A percentile compares a stretch with the other conserved stretches of the same genome.
Conservation (phyloP, 1,139 yeast genomes). For the Fermentozyma sake region DNA sequence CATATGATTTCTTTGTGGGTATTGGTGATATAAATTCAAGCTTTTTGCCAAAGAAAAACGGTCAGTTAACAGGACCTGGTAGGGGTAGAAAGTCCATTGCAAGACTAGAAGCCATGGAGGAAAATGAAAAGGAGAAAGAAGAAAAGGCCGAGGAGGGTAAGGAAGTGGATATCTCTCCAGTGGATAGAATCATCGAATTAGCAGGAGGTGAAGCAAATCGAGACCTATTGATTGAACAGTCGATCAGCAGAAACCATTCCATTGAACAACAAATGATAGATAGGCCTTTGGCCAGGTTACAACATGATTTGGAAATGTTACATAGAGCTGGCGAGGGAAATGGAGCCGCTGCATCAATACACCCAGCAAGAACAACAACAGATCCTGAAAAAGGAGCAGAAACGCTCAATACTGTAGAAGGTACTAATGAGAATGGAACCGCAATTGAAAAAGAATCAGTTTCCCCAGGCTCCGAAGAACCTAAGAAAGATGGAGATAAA, state of each 20-base stretch:
- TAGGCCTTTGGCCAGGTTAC: constrained; percentile 80
- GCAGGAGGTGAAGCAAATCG: constrained; percentile 49
- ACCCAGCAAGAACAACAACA: too few relatives aligned
- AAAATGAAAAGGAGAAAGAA: constrained; percentile 11
- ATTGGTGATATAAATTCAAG: constrained; percentile 96
- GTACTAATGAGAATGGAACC: too few relatives aligned
- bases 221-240: constrained; percentile 45
- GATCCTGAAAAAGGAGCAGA: too few relatives aligned
- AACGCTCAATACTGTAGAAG: too few relatives aligned
- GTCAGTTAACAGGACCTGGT: constrained; percentile 65
- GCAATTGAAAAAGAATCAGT: too few relatives aligned
- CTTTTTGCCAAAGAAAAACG: constrained; percentile 78
- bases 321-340: constrained; percentile 30
- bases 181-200: constrained; percentile 44
- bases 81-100: constrained; percentile 57
- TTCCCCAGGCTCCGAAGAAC: constrained; percentile 3
- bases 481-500: too few relatives aligned
- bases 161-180: constrained; percentile 34
- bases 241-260: constrained; percentile 52
- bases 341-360: too few relatives aligned
- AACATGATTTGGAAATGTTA: constrained; percentile 64
- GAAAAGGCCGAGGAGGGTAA: constrained; percentile 12
- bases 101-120: constrained; percentile 35
- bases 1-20: constrained; percentile 93
- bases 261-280: constrained; percentile 67